phyloP scores from a whole-genome alignment of 1,284 basidiomycete genomes.

The Hypsizygus ulmarius region DNA sequence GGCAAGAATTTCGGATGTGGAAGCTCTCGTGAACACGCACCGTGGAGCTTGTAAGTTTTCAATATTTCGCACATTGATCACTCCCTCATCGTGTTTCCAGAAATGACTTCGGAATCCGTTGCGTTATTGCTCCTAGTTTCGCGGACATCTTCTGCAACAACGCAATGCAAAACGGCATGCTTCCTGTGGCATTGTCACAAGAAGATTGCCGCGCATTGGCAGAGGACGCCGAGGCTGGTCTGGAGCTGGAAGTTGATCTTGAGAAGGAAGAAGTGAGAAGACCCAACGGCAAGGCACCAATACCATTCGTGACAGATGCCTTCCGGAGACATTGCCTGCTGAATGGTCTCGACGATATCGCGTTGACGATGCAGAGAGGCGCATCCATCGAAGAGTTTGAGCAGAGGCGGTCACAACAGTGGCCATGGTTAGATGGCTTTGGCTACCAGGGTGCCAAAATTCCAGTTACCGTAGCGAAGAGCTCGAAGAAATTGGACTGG shows the following conservation, averaged over 20 bases:
- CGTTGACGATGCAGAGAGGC: conserved; percentile 81
- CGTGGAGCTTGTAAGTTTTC: conserved; percentile 83
- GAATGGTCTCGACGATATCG: conserved; percentile 94
- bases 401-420: conserved; percentile 65
- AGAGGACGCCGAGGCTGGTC: conserved; percentile 76
- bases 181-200: conserved; percentile 79
- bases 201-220: conserved; percentile 76
- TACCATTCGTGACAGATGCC: conserved; percentile 78
- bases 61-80: conserved; percentile 2
- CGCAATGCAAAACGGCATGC: conserved; percentile 96
- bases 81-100: conserved; percentile 34
- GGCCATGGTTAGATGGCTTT: conserved; percentile 95
- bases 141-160: conserved; percentile 94
- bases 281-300: conserved; percentile 67
- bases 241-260: conserved; percentile 87
- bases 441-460: conserved; percentile 82
- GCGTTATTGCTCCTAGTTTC: conserved; percentile 91
- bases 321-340: conserved; percentile 91
- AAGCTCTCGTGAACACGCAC: conserved; percentile 92
- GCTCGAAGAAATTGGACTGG: conserved; percentile 74
- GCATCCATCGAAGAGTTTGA: conserved; percentile 76
- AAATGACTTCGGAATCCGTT: conserved; percentile 93
- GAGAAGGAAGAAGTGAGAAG: conserved; percentile 85
- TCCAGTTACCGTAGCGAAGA: conserved; percentile 46
- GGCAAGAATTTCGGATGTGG: conserved; percentile 96